Evolutionary conservation across 208 protist genomes (phyloP), one percentile per base, ranked within the genome.

Genomic region (Strigomonas culicis): DNA sequence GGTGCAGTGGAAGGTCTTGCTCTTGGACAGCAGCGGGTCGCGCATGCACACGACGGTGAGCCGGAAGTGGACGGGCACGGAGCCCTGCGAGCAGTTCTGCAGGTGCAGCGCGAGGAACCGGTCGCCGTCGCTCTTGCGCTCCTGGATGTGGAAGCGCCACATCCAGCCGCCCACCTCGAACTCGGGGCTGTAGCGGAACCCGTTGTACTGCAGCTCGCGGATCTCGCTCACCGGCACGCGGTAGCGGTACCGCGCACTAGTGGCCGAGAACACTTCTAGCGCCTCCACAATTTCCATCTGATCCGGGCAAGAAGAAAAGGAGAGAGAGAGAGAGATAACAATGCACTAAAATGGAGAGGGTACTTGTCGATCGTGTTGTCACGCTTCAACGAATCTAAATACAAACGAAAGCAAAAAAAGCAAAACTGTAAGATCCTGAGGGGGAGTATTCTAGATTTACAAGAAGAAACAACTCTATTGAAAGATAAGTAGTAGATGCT

Each of bases 91-190:
- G 69, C 86, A 92, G 72, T 82, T 91, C 63, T 96, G 90, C 43
- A 96, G 72, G 53, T 96, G 90, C 11, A 94, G 60, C 19, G 90
- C 75, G 57, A 96, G 79, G 58, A 82, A 93, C 15, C 58, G 66
- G 61, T 88, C 79, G 0, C 77, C 70, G n/a, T 75, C 69, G 2
- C 31, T 24, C 17, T 49, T 51, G 32, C 87, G 79, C 62, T 92
- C 79, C 70, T 93, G 86, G 19, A 94, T 66, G 62, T 96, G 90
- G 46, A 96, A 77, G 59, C 90, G 86, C 87, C 90, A 96, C 11
- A 79, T 57, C 73, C 77, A 79, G 8, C 77, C 81, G 19, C 77
- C 84, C 27, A 94, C 77, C 30, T 83, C 80, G 63, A 96, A 96
- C 79, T 93, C 74, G 0, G 75, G 64, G 61, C 83, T 90, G 75